Conservation (phyloP, 1,284 basidiomycete genomes). For the Puccinia horiana region DNA sequence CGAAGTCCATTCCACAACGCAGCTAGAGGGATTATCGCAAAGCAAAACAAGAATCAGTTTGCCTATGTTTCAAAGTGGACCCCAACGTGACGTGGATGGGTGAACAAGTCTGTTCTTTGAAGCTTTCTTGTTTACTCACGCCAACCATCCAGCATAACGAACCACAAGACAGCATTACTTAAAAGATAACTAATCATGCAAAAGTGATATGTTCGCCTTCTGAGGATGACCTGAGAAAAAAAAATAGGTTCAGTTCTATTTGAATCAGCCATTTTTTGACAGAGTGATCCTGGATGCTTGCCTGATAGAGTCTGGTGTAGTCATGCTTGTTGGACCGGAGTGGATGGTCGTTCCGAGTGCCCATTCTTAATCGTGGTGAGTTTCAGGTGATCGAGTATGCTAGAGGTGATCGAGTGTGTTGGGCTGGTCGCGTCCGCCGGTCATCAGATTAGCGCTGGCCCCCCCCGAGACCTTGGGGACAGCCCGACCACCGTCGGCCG, state of each 20-base stretch:
- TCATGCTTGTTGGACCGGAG: slow-evolving; percentile 7
- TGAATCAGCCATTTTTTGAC: background rate
- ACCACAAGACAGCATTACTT: slow-evolving; percentile 17
- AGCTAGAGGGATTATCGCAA: background rate
- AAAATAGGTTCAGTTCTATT: background rate
- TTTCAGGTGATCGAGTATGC: background rate
- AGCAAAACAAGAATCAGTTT: background rate
- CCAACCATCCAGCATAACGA: slow-evolving; percentile 32
- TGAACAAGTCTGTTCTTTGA: background rate
- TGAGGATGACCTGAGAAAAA: slow-evolving; percentile 26
- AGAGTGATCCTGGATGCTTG: background rate
- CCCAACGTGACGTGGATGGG: background rate
- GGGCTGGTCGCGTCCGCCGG: no score
- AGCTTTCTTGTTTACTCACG: slow-evolving; percentile 30
- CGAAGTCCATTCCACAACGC: slow-evolving; percentile 41
- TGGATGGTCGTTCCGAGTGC: background rate
- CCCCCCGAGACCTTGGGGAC: no score
- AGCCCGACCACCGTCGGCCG: no score
- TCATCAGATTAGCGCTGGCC: no score
- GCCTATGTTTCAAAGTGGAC: background rate
- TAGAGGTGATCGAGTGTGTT: no score
- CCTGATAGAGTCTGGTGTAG: slow-evolving; percentile 40
- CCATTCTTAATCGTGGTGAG: slow-evolving; percentile 10
- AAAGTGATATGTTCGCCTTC: slow-evolving; percentile 44
- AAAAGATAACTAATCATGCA: slow-evolving; percentile 36